Evolutionary conservation across 2,329 filamentous ascomycete genomes (phyloP).

Genomic region (Albifimbria verrucaria): DNA sequence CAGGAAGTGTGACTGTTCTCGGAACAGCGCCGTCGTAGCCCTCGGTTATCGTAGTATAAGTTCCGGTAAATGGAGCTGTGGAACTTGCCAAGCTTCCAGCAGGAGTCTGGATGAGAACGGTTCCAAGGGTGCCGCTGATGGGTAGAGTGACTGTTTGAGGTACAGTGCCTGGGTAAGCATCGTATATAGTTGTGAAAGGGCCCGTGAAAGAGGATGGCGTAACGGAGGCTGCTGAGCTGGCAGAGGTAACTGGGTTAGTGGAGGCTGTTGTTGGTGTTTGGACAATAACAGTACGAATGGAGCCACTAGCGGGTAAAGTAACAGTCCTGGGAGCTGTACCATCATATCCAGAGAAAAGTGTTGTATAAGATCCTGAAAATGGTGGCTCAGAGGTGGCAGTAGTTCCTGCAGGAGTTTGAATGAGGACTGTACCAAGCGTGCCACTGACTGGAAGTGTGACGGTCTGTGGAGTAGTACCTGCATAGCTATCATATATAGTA

Average conservation of each 20-base stretch:
- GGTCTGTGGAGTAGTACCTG: not conserved
- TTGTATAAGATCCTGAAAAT: not conserved
- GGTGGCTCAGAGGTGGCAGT: not conserved
- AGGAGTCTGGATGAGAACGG: not conserved
- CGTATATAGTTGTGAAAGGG: conserved; percentile 4
- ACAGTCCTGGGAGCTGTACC: not conserved
- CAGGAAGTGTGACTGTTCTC: not conserved
- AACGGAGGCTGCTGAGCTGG: not conserved
- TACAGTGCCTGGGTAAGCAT: not conserved
- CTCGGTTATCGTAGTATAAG: not conserved
- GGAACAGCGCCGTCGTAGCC: not conserved
- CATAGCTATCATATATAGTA: not conserved
- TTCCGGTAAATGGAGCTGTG: not conserved
- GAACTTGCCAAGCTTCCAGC: not conserved
- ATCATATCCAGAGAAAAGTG: not conserved
- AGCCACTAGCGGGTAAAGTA: not conserved
- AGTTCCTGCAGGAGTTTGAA: not conserved
- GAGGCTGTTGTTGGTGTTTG: not conserved
- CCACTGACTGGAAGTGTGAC: not conserved
- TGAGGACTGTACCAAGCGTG: not conserved
- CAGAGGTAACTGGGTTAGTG: not conserved
- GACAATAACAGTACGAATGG: not conserved
- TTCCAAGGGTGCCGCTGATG: not conserved
- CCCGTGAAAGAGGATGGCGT: conserved; percentile 3
- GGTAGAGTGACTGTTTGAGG: not conserved